Evolutionary conservation across 2,329 filamentous ascomycete species (phyloP).

Genomic region (Byssothecium circinans): DNA sequence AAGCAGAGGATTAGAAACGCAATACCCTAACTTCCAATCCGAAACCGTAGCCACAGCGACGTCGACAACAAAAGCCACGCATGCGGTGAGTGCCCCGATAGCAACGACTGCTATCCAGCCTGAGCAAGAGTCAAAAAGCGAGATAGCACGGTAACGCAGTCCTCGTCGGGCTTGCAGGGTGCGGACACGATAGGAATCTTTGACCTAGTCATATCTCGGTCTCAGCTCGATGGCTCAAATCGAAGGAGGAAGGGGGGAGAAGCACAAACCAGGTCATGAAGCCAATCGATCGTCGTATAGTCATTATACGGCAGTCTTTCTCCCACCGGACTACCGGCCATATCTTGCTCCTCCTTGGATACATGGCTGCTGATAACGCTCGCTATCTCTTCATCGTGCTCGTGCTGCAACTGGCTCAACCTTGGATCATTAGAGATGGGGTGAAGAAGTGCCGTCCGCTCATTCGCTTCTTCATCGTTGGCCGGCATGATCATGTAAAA

Average conservation of each 20-base stretch:
- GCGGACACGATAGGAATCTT: conserved; percentile 59
- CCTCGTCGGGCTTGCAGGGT: conserved; percentile 48
- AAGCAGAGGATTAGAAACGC: conserved; percentile 48
- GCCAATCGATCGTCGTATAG: conserved; percentile 65
- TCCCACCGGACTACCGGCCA: conserved; percentile 52
- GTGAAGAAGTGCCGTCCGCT: conserved; percentile 41
- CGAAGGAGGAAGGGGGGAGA: background rate
- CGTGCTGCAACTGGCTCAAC: conserved; percentile 37
- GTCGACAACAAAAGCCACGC: conserved; percentile 59
- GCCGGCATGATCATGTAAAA: conserved; percentile 16
- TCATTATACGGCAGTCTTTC: conserved; percentile 63
- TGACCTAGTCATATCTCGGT: conserved; percentile 45
- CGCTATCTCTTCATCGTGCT: conserved; percentile 46
- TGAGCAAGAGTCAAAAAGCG: conserved; percentile 54
- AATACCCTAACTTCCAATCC: conserved; percentile 62
- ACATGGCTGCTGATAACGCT: conserved; percentile 50
- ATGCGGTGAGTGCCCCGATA: conserved; percentile 58
- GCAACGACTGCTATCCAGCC: conserved; percentile 60
- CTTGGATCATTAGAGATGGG: conserved; percentile 31
- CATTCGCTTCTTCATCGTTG: conserved; percentile 29
- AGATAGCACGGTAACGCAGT: conserved; percentile 45
- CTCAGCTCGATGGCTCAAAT: background rate
- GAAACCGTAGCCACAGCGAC: conserved; percentile 57
- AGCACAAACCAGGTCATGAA: conserved; percentile 57
- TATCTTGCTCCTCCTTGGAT: conserved; percentile 53